Evolutionary conservation across 2,329 filamentous ascomycete genomes (phyloP).

Genomic region (Myriosclerotinia scirpicola): DNA sequence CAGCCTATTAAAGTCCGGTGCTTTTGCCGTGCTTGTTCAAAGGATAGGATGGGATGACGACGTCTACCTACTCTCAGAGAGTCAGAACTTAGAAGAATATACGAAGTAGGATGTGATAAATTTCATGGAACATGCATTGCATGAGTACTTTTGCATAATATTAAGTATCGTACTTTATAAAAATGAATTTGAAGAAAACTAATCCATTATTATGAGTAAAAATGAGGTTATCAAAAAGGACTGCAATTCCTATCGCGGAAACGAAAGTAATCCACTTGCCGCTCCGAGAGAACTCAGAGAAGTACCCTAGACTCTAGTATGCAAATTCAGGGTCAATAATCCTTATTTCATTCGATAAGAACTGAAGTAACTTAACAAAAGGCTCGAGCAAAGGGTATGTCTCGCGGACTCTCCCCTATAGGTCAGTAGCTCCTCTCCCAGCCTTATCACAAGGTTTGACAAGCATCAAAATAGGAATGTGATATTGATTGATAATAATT

Average conservation of each 20-base stretch:
- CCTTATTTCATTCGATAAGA: constrained; percentile 14
- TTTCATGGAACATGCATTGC: constrained; percentile 3
- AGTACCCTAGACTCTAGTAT: too few species aligned
- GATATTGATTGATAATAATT: not conserved
- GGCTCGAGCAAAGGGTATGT: not conserved
- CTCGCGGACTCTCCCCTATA: not conserved
- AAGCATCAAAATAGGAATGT: not conserved
- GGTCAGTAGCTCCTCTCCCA: not conserved
- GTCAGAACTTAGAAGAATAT: not conserved
- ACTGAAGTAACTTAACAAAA: not conserved
- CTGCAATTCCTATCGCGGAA: constrained; percentile 11
- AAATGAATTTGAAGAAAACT: not conserved
- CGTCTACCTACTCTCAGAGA: not conserved
- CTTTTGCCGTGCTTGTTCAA: not conserved
- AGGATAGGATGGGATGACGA: constrained; percentile 16
- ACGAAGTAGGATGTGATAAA: constrained; percentile 7
- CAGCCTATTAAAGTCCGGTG: not conserved
- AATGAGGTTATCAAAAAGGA: constrained; percentile 12
- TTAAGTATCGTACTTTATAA: not conserved
- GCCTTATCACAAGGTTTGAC: not conserved
- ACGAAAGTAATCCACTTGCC: constrained; percentile 16
- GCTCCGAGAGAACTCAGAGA: not conserved
- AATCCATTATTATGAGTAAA: constrained; percentile 11
- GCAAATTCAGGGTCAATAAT: not conserved
- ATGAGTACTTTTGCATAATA: not conserved